phyloP scores from a whole-genome alignment of 1,139 yeast genomes.

The Hyphopichia wangnamkhiaoensis region DNA sequence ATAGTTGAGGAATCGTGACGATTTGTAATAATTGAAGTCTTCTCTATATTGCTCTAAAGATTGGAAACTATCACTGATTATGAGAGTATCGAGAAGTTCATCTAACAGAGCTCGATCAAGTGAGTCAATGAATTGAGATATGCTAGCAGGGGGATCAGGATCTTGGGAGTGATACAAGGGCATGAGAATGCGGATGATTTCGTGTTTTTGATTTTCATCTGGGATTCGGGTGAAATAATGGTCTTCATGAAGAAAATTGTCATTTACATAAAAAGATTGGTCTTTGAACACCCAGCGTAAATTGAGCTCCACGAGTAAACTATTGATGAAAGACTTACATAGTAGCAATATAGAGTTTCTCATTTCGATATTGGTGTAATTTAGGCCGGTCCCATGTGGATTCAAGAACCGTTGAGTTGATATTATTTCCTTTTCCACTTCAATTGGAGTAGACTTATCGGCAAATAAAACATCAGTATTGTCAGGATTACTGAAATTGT shows the following conservation, averaged over 20 bases:
- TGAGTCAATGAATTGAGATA: conserved; percentile 15
- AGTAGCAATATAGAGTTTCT: conserved; percentile 21
- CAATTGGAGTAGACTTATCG: not conserved
- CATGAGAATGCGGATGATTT: not conserved
- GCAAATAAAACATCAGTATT: conserved; percentile 19
- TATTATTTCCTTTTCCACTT: not conserved
- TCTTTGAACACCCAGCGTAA: conserved; percentile 12
- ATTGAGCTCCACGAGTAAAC: conserved; percentile 28
- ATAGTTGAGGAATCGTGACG: conserved; percentile 35
- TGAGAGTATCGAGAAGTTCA: conserved; percentile 14
- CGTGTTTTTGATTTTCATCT: not conserved
- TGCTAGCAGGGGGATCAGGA: conserved; percentile 15
- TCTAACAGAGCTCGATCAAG: conserved; percentile 14
- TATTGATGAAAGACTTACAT: conserved; percentile 17
- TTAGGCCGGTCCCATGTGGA: not conserved
- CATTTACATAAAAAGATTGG: not conserved
- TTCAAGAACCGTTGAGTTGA: not conserved
- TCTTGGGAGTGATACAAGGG: conserved; percentile 13
- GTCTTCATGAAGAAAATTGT: not conserved
- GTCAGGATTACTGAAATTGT: conserved; percentile 15
- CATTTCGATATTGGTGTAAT: conserved; percentile 15
- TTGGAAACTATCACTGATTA: conserved; percentile 18
- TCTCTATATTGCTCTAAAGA: conserved; percentile 22
- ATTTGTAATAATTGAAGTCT: conserved; percentile 26
- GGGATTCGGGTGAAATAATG: not conserved